Base-by-base conservation (phyloP, 148 eudicot genomes). In the Limonium bicolor region DNA sequence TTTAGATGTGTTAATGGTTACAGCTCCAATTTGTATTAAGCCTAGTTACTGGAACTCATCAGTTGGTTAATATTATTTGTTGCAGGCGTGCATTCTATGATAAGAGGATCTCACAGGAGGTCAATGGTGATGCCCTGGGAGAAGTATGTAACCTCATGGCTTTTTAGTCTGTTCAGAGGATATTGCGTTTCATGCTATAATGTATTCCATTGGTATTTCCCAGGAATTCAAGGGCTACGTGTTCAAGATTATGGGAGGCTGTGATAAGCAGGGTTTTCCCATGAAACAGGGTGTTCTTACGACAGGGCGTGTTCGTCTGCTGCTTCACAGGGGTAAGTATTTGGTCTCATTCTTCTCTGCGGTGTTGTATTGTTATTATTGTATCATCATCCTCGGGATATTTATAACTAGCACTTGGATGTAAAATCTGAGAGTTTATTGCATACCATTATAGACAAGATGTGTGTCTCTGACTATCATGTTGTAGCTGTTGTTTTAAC, bases 81-180 rank as follows among this genome's bases (percentile, higher is more conserved):
- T 56, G 27, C 69, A 79, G 87, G 6, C 78, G 87, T 6, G 73
- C 71, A 10, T 79, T 79, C 48, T 75, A 43, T 41, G 87, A 79
- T 68, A 79, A 79, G 78, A 71, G 87, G 67, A 75, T 79, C 51
- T 79, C 87, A n/a, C 87, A 79, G 31, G 87, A 79, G 53, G 87
- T 79, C 26, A 52, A 24, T 4, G 87, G 87, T 36, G 78, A 71
- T 72, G 78, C 76, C 8, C 65, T 79, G n/a, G 87, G 87, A 20
- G 87, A 68, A 65, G 87, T 78, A 58, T 19, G 11, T 6, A 28
- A n/a, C n/a, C n/a, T n/a, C n/a, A n/a, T n/a, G n/a, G n/a, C 6
- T 4, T 41, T 15, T 13, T 35, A 2, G 34, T 30, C n/a, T 30
- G 34, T 30, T 30, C 34, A 30, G 11, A 7, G 8, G 34, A n/a